phyloP scores from a whole-genome alignment of 768 basidiomycete genomes.

The Obba rivulosa region DNA sequence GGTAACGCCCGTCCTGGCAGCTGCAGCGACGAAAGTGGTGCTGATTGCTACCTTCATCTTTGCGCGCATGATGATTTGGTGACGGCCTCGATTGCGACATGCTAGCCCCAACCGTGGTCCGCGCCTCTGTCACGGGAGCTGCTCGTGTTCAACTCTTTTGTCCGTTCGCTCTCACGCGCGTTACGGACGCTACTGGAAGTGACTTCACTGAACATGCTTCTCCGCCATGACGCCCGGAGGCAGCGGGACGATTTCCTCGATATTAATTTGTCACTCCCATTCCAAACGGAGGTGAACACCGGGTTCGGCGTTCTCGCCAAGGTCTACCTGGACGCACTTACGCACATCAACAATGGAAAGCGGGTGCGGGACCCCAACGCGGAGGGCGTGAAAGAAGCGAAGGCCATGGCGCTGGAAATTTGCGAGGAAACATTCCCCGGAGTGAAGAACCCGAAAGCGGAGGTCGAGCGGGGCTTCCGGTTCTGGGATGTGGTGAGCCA shows the following conservation, averaged over 20 bases:
- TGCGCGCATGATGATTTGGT: background rate
- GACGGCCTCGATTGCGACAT: constrained; percentile 10
- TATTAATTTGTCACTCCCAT: constrained; percentile 86
- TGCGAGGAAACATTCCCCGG: constrained; percentile 94
- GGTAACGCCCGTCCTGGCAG: constrained; percentile 38
- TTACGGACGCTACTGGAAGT: constrained; percentile 89
- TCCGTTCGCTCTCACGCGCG: constrained; percentile 85
- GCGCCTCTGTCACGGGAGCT: constrained; percentile 95
- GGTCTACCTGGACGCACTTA: constrained; percentile 91
- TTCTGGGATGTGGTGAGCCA: constrained; percentile 95
- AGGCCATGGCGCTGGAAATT: constrained; percentile 82
- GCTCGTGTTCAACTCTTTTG: constrained; percentile 97
- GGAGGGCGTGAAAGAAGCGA: constrained; percentile 77
- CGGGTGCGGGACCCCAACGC: constrained; percentile 73
- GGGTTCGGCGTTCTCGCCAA: constrained; percentile 97
- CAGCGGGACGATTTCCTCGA: constrained; percentile 89
- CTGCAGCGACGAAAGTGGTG: constrained; percentile 2
- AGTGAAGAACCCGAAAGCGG: constrained; percentile 78
- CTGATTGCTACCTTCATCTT: constrained; percentile 3
- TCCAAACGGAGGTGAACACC: constrained; percentile 95
- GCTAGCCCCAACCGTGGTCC: constrained; percentile 84
- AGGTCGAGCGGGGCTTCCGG: constrained; percentile 94
- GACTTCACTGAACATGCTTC: constrained; percentile 86
- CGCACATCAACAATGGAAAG: constrained; percentile 77
- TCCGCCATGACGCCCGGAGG: constrained; percentile 82